Percentiles rank a stretch among this genome's conserved stretches.
These are phyloP conservation scores for Fraxinus platypoda DNA, from an alignment of 305 asterid species.

Conservation along the genomic window DNA sequence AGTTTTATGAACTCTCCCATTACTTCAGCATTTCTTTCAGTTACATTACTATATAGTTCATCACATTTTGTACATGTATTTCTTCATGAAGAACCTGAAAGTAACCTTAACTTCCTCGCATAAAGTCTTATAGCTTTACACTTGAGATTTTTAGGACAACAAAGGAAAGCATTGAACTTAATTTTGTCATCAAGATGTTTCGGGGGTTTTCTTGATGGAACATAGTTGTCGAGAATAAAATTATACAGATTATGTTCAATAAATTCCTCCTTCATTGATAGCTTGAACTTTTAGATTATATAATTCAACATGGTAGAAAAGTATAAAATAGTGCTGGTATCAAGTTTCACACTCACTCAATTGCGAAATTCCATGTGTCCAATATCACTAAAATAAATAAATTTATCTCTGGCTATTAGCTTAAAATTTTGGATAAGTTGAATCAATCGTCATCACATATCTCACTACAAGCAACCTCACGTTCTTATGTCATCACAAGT, in stretches of 20 bases:
- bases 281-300: background rate
- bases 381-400: background rate
- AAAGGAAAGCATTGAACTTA: background rate
- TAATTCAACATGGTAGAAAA: background rate
- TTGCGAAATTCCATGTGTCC: background rate
- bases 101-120: background rate
- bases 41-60: background rate
- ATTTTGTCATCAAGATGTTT: background rate
- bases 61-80: background rate
- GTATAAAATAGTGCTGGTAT: background rate
- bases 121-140: background rate
- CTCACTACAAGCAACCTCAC: background rate
- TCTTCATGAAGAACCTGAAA: background rate
- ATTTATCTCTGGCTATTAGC: background rate
- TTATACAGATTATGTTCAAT: background rate
- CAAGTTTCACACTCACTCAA: background rate
- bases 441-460: background rate
- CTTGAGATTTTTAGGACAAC: background rate
- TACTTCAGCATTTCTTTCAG: background rate
- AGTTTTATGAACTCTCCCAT: no score
- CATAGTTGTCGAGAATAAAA: background rate
- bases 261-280: background rate
- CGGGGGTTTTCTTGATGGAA: background rate
- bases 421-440: background rate
- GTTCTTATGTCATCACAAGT: background rate